A percentile compares a stretch with the other conserved stretches of the same genome.
Evolutionary conservation across 306 rosid species (phyloP).

Genomic region (Glycyrrhiza uralensis): DNA sequence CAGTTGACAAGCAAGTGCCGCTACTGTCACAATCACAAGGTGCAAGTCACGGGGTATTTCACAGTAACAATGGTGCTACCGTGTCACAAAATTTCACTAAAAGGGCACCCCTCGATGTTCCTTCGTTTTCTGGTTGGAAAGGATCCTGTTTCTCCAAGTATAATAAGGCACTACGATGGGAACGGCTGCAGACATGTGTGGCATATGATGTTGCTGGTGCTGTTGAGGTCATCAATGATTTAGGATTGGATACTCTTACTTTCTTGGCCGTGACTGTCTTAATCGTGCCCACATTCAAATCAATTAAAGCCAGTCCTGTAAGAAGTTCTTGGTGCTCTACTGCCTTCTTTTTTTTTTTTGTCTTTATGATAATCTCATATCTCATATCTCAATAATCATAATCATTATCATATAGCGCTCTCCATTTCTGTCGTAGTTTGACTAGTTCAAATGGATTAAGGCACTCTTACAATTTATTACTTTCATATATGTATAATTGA

Average conservation of each 20-base stretch:
- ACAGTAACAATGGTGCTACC: slow-evolving; percentile 10
- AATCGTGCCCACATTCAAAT: slow-evolving; percentile 84
- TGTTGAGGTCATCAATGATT: slow-evolving; percentile 81
- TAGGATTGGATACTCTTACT: slow-evolving; percentile 89
- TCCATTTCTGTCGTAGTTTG: slow-evolving; percentile 13
- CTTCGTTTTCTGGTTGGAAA: slow-evolving; percentile 25
- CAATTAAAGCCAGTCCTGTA: slow-evolving; percentile 56
- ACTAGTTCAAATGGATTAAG: slow-evolving; percentile 1
- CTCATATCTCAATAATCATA: neutral
- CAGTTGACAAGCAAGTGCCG: slow-evolving; percentile 38
- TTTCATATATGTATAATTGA: slow-evolving; percentile 4
- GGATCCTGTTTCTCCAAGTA: slow-evolving; percentile 38
- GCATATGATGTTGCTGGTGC: slow-evolving; percentile 73
- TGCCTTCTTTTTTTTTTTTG: neutral
- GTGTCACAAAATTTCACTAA: slow-evolving; percentile 37
- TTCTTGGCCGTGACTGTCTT: slow-evolving; percentile 78
- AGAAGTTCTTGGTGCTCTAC: slow-evolving; percentile 11
- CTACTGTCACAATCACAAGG: slow-evolving; percentile 28
- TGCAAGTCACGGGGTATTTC: slow-evolving; percentile 30
- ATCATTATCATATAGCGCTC: neutral
- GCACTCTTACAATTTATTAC: neutral
- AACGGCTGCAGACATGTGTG: slow-evolving; percentile 41
- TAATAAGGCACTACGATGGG: slow-evolving; percentile 31
- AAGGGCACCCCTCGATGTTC: slow-evolving; percentile 26
- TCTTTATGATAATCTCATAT: neutral